These are phyloP conservation scores for Neopestalotiopsis rosae DNA, from an alignment of 2,329 filamentous ascomycete species.

Conservation along the genomic window DNA sequence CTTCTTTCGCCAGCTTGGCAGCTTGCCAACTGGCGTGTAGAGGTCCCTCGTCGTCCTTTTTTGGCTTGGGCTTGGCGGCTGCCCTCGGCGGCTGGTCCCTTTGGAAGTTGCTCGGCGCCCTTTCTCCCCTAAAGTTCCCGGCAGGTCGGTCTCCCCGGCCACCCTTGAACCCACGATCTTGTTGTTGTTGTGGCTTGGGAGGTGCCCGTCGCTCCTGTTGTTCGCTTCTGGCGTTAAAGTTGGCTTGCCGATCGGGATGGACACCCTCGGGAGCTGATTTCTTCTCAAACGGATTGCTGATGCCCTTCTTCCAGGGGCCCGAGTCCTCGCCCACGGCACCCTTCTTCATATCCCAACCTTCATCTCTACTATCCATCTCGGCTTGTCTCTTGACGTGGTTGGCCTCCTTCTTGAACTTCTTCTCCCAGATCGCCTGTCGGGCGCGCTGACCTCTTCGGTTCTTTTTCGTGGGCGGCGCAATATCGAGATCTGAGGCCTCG, in stretches of 20 bases:
- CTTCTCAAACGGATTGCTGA: conserved; percentile 34
- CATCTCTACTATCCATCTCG: conserved; percentile 45
- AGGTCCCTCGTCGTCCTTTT: conserved; percentile 54
- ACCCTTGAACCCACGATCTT: conserved; percentile 27
- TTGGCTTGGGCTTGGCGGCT: conserved; percentile 41
- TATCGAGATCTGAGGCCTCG: conserved; percentile 68
- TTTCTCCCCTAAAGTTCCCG: conserved; percentile 14
- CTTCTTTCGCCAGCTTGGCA: conserved; percentile 65
- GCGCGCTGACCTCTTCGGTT: conserved; percentile 79
- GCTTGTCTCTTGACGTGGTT: conserved; percentile 63
- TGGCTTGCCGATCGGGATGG: conserved; percentile 36
- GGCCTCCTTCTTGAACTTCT: conserved; percentile 76
- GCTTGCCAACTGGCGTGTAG: conserved; percentile 72
- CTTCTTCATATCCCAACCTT: conserved; percentile 63
- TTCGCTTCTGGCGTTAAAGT: conserved; percentile 34
- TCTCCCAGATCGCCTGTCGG: conserved; percentile 80
- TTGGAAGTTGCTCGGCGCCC: conserved; percentile 21
- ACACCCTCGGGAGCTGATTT: conserved; percentile 29
- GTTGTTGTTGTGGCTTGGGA: neutral
- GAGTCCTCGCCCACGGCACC: conserved; percentile 56
- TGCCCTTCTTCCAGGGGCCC: conserved; percentile 59
- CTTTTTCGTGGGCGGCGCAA: conserved; percentile 64
- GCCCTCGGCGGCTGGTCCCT: conserved; percentile 24
- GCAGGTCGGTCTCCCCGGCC: conserved; percentile 20
- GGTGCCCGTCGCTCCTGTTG: conserved; percentile 4